Evolutionary conservation across 2,329 filamentous ascomycete genomes (phyloP).

Genomic region (Penicillium sp.): DNA sequence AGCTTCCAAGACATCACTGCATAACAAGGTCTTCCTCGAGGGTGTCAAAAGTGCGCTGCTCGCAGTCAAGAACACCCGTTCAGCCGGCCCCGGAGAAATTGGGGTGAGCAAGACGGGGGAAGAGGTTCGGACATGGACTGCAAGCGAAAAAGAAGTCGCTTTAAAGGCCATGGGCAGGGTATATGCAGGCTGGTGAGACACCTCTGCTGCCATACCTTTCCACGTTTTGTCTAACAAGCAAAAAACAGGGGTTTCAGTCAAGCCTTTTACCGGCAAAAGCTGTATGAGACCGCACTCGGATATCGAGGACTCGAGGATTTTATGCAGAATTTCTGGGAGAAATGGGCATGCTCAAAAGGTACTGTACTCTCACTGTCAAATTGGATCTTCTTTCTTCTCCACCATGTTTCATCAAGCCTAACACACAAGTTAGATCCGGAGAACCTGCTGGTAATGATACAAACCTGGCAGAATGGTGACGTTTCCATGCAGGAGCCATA

Average conservation of each 20-base stretch:
- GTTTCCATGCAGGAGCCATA: conserved; percentile 65
- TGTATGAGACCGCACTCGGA: conserved; percentile 62
- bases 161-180: conserved; percentile 69
- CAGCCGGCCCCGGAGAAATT: conserved; percentile 49
- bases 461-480: conserved; percentile 74
- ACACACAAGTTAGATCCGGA: conserved; percentile 55
- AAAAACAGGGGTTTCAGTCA: conserved; percentile 65
- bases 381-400: background rate
- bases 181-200: conserved; percentile 64
- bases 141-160: conserved; percentile 51
- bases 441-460: conserved; percentile 68
- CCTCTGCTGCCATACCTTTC: background rate
- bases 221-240: conserved; percentile 1
- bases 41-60: conserved; percentile 59
- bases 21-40: conserved; percentile 66
- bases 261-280: conserved; percentile 67
- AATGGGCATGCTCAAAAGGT: conserved; percentile 66
- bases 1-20: conserved; percentile 58
- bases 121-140: conserved; percentile 48
- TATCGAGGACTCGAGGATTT: conserved; percentile 69
- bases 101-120: conserved; percentile 38
- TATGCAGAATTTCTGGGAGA: conserved; percentile 70
- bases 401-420: background rate
- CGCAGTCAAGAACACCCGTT: conserved; percentile 52
- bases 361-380: background rate